Evolutionary conservation across 345 rosid species (phyloP).

Genomic region (Triadica sebifera): DNA sequence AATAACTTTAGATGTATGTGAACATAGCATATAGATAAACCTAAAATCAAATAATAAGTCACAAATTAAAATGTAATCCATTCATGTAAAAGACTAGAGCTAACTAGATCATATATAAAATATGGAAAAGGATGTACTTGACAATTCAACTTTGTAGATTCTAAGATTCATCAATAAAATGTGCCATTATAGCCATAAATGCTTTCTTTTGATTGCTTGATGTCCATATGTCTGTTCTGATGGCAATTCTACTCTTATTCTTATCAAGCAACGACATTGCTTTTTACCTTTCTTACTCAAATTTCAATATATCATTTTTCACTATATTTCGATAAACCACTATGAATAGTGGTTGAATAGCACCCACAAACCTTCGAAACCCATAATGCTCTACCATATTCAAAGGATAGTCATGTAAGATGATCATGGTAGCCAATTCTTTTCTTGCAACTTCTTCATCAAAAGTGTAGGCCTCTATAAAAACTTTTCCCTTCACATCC

Average conservation of each 20-base stretch:
- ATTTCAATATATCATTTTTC: not conserved
- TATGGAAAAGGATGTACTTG: too few relatives aligned
- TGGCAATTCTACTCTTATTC: not conserved
- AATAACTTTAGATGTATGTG: too few relatives aligned
- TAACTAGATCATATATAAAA: too few relatives aligned
- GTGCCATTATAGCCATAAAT: not conserved
- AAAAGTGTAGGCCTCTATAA: not conserved
- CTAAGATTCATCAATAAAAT: not conserved
- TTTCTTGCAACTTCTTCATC: too few relatives aligned
- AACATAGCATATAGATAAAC: too few relatives aligned
- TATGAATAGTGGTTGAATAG: not conserved
- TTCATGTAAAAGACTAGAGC: too few relatives aligned
- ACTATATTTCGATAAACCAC: not conserved
- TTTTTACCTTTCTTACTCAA: not conserved
- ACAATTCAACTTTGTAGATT: not conserved
- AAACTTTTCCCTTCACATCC: not conserved
- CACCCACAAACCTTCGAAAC: not conserved
- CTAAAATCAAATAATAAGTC: too few relatives aligned
- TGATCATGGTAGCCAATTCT: too few relatives aligned
- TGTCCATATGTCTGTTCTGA: not conserved
- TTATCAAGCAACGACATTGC: too few relatives aligned
- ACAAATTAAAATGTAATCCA: too few relatives aligned
- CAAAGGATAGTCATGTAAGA: too few relatives aligned
- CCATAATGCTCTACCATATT: not conserved
- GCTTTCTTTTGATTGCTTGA: not conserved